Evolutionary conservation across 495 filamentous ascomycete species (phyloP), one percentile per base, ranked within the genome.

Genomic region (Cercophora samala): DNA sequence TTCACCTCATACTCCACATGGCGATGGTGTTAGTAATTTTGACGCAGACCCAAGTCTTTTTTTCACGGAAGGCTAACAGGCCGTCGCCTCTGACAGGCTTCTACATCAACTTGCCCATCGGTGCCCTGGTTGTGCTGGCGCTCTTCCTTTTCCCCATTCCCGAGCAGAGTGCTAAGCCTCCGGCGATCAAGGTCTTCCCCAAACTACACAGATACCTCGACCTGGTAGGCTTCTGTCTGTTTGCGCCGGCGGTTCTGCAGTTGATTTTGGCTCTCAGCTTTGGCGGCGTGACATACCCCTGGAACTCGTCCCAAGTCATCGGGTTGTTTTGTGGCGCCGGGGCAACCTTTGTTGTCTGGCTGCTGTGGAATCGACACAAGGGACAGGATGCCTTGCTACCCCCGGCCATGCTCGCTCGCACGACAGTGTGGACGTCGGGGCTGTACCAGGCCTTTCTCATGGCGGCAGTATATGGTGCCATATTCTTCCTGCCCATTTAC

Each of bases 371-470:
- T 11, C 18, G 18, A 11, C 23, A 21, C 23, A 58, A 21, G 18
- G 54, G 54, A n/a, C 15, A 5, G 2, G 13, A 11, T 17, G 54
- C 54, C 3, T 18, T 58, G 18, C 23, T 58, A 3, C 54, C 54
- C 23, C 54, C 54, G 8, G 37, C 37, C 37, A 46, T 46, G 37
- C 8, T 46, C 8, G 9, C 9, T 3, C 11, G 23, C 8, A 18
- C 15, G 5, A 87, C 80, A 46, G 82, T 96, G 23, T 81, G 83
- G 61, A 77, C 78, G 6, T 72, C 70, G 15, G 79, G 80, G 1
- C 67, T 78, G 0, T 78, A 79, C 69, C 89, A 79, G 1, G 76
- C 84, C 66, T 76, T 79, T 64, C 62, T 85, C 18, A 83, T 85
- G 15, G 83, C 79, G 13, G 72, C 82, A 0, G 88, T 91, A 74